A percentile compares a stretch with the other conserved stretches of the same genome.
phyloP scores from a whole-genome alignment of 2,329 filamentous ascomycete genomes.

The Triangularia verruculosa region DNA sequence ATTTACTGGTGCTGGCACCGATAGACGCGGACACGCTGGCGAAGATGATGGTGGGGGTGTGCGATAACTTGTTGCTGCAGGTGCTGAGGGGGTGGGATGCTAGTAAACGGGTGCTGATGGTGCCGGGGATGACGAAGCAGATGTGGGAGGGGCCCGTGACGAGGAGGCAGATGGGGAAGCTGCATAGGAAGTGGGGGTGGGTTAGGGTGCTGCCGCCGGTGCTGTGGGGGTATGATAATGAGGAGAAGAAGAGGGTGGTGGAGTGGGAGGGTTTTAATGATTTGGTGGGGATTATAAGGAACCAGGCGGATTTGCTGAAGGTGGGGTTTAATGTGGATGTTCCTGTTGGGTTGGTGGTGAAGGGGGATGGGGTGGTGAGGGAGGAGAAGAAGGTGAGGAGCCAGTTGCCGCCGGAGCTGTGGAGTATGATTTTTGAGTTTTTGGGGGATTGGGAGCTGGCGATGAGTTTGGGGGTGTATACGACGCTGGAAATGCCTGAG shows the following conservation, averaged over 20 bases:
- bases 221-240: slow-evolving; percentile 70
- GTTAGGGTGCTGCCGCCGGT: slow-evolving; percentile 77
- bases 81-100: slow-evolving; percentile 83
- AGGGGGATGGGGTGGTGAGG: no score
- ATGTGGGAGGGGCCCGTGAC: slow-evolving; percentile 93
- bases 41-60: slow-evolving; percentile 82
- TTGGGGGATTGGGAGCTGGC: slow-evolving; percentile 90
- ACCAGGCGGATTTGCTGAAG: slow-evolving; percentile 71
- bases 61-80: slow-evolving; percentile 76
- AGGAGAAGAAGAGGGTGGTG: slow-evolving; percentile 53
- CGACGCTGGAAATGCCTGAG: slow-evolving; percentile 67
- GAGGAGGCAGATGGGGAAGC: slow-evolving; percentile 80
- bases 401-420: slow-evolving; percentile 77
- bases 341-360: slow-evolving; percentile 41
- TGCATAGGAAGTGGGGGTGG: slow-evolving; percentile 83
- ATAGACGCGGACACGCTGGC: slow-evolving; percentile 81
- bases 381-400: slow-evolving; percentile 35
- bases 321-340: slow-evolving; percentile 69
- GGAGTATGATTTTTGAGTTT: slow-evolving; percentile 82
- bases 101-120: slow-evolving; percentile 77
- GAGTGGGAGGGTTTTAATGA: slow-evolving; percentile 67
- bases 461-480: slow-evolving; percentile 75
- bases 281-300: slow-evolving; percentile 70
- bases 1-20: slow-evolving; percentile 78
- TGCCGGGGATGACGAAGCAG: slow-evolving; percentile 82